These are phyloP conservation scores for Teunomyces barrocoloradensis DNA, from an alignment of 805 yeast genomes.

Conservation along the genomic window DNA sequence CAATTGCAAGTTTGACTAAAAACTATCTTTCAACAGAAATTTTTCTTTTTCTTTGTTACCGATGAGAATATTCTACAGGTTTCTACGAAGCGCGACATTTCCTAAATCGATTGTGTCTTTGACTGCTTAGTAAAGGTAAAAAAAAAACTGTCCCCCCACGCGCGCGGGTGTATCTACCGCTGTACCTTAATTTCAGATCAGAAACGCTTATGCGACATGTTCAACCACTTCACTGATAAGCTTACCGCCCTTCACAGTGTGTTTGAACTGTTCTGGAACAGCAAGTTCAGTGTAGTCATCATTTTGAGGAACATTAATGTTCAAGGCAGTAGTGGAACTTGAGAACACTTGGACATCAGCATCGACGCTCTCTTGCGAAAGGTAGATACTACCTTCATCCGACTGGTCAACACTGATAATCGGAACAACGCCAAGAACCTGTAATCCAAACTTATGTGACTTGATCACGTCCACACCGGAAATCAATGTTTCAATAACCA, in stretches of 20 bases:
- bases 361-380: slow-evolving; percentile 66
- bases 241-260: slow-evolving; percentile 60
- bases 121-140: background rate
- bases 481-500: slow-evolving; percentile 80
- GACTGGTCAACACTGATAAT: slow-evolving; percentile 85
- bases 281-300: slow-evolving; percentile 79
- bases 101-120: slow-evolving; percentile 1
- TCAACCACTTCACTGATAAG: slow-evolving; percentile 72
- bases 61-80: slow-evolving; percentile 4
- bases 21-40: background rate
- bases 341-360: slow-evolving; percentile 70
- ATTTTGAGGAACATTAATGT: slow-evolving; percentile 74
- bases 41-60: background rate
- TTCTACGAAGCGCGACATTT: slow-evolving; percentile 5
- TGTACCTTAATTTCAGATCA: too few relatives aligned
- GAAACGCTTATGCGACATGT: slow-evolving; percentile 59
- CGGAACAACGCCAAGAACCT: slow-evolving; percentile 79
- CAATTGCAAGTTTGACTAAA: background rate
- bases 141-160: background rate
- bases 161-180: background rate
- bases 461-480: slow-evolving; percentile 88
- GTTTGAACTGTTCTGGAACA: slow-evolving; percentile 89
- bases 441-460: slow-evolving; percentile 76
- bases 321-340: slow-evolving; percentile 80
- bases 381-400: slow-evolving; percentile 79